Conservation (phyloP, 2,329 filamentous ascomycete genomes). For the Trichoderma sp. region DNA sequence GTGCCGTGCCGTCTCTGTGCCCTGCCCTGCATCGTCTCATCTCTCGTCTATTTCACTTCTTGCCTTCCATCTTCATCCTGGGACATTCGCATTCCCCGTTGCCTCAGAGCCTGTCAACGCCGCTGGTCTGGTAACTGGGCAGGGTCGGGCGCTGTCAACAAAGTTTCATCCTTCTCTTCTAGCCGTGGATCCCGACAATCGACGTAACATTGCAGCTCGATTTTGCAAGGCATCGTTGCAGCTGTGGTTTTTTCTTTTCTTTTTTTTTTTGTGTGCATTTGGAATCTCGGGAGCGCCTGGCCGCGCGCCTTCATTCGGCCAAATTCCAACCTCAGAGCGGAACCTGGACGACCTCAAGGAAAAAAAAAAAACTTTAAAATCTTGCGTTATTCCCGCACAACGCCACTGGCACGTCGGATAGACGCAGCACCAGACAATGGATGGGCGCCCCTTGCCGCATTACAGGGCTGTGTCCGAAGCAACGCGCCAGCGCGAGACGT, state of each 20-base stretch:
- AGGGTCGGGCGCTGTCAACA: neutral
- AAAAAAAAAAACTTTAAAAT: no score
- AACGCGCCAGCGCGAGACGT: constrained; percentile 20
- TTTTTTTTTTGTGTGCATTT: neutral
- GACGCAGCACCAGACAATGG: neutral
- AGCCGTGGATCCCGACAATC: neutral
- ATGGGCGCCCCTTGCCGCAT: constrained; percentile 16
- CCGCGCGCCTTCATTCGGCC: neutral
- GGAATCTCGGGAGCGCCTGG: neutral
- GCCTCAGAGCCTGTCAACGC: neutral
- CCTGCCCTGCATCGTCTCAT: constrained; percentile 1
- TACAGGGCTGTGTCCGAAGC: constrained; percentile 17
- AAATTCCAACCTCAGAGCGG: neutral
- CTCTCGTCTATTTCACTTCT: neutral
- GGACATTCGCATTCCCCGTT: neutral
- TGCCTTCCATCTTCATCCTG: neutral
- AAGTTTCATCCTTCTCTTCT: neutral
- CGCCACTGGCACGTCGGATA: constrained; percentile 5
- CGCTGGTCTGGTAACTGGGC: neutral
- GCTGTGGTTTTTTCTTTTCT: neutral
- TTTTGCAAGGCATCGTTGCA: neutral
- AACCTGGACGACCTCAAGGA: neutral
- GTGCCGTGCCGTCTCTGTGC: neutral
- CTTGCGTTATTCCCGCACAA: neutral
- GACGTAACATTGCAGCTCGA: neutral